Conservation (phyloP, 2,329 filamentous ascomycete genomes). For the Nothophaeocryptopus gaeumannii region DNA sequence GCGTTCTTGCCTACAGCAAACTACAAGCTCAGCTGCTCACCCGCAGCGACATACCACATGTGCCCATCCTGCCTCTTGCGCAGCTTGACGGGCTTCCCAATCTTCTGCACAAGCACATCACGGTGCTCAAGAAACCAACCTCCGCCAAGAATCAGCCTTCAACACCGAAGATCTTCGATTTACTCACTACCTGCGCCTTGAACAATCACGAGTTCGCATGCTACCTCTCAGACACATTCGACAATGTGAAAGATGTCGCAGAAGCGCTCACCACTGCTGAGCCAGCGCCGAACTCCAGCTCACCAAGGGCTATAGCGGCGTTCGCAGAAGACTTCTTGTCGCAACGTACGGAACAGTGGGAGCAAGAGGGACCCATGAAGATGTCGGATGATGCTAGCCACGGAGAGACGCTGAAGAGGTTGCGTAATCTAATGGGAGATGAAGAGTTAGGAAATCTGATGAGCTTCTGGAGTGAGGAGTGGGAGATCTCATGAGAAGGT, state of each 20-base stretch:
- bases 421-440: constrained; percentile 37
- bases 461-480: constrained; percentile 40
- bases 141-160: neutral
- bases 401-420: constrained; percentile 19
- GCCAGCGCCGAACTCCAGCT: constrained; percentile 6
- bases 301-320: constrained; percentile 9
- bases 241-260: constrained; percentile 9
- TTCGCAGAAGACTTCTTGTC: constrained; percentile 10
- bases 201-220: constrained; percentile 1
- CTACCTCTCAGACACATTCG: constrained; percentile 10
- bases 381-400: constrained; percentile 22
- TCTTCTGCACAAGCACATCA: constrained; percentile 22
- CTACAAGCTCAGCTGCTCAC: constrained; percentile 30
- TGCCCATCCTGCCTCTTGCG: constrained; percentile 30
- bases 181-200: neutral
- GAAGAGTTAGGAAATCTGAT: constrained; percentile 32
- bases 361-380: constrained; percentile 27
- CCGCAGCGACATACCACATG: constrained; percentile 19
- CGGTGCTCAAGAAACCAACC: neutral
- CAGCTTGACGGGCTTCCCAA: constrained; percentile 21
- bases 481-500: constrained; percentile 8
- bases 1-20: constrained; percentile 26
- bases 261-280: neutral
- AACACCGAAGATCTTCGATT: neutral
- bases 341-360: constrained; percentile 1